Evolutionary conservation across 352 stramenopile genomes (phyloP).

Genomic region (Plasmopara viticola): DNA sequence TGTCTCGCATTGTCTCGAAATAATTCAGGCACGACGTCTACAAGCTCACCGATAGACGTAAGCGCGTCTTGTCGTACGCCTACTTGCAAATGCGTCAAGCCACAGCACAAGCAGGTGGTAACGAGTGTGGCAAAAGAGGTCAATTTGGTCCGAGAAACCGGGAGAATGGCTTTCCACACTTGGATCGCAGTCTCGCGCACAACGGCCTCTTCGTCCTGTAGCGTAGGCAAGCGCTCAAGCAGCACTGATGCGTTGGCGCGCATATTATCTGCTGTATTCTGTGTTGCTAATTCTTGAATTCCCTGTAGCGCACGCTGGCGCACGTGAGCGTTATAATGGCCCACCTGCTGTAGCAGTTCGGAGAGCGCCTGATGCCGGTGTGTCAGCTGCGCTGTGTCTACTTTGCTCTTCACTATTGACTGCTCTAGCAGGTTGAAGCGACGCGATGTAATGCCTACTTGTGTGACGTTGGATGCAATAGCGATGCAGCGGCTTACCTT

Average conservation of each 20-base stretch:
- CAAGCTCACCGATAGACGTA: slow-evolving; percentile 53
- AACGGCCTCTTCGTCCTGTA: slow-evolving; percentile 75
- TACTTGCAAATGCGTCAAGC: slow-evolving; percentile 70
- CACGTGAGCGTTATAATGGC: slow-evolving; percentile 80
- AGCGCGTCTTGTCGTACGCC: slow-evolving; percentile 71
- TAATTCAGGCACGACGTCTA: no score
- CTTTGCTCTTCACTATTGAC: no score
- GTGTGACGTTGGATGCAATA: no score
- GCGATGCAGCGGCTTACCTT: slow-evolving; percentile 71
- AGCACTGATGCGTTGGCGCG: slow-evolving; percentile 64
- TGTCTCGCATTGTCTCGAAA: slow-evolving; percentile 40
- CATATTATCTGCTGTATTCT: slow-evolving; percentile 44
- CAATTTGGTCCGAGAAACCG: slow-evolving; percentile 40
- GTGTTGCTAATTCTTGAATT: slow-evolving; percentile 49
- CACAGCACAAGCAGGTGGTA: slow-evolving; percentile 72
- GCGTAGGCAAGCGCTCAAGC: slow-evolving; percentile 67
- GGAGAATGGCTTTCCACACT: slow-evolving; percentile 62
- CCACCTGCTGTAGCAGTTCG: no score
- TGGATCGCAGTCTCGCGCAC: slow-evolving; percentile 64
- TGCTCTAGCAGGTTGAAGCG: no score
- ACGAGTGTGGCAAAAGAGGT: slow-evolving; percentile 70
- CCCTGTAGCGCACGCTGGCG: slow-evolving; percentile 64
- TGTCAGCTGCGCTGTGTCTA: no score
- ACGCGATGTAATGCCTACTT: no score
- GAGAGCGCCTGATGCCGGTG: no score